Evolutionary conservation across 1,139 yeast species (phyloP), one percentile per base, ranked within the genome.

Genomic region (Spathaspora sp.): DNA sequence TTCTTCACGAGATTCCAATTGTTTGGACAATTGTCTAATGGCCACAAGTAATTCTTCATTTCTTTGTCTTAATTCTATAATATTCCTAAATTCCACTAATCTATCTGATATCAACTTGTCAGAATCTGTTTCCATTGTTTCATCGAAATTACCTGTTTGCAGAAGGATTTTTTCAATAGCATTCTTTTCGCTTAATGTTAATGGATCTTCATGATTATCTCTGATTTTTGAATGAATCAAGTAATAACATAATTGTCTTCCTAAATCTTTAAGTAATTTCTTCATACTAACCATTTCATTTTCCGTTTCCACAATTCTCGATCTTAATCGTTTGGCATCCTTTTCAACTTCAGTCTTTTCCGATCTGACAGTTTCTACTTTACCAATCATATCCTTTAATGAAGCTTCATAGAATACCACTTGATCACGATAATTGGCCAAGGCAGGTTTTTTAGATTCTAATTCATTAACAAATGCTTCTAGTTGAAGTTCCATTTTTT

Each of bases 391-490:
- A 11, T 73, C 78, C 47, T 70, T 67, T 49, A 72, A 58, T 0
- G 75, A 63, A 7, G 56, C 55, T 53, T 74, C 77, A 51, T 74
- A 51, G 68, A 74, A 56, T 76, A 76, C 56, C 70, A 68, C 56
- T 74, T 82, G 58, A 70, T 78, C 64, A 74, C 83, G 61, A 81
- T 88, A 51, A 82, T 86, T 66, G 4, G 86, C 78, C 43, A 91
- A 76, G 1, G 85, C 72, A 0, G 98, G 98, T 46, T 89, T 85
- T 56, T 87, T 85, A 23, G 81, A 76, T 59, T 90, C 96, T 53
- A 93, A 72, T 60, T 91, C 97, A 27, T 72, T 73, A 31, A 90
- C 80, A 56, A 91, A 84, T 0, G 77, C 70, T 54, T 86, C 85
- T 51, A 91, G 72, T 63, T 89, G 93, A 33, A 71, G 64, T 48